Evolutionary conservation across 305 asterid genomes (phyloP).

Genomic region (Fraxinus velutina): DNA sequence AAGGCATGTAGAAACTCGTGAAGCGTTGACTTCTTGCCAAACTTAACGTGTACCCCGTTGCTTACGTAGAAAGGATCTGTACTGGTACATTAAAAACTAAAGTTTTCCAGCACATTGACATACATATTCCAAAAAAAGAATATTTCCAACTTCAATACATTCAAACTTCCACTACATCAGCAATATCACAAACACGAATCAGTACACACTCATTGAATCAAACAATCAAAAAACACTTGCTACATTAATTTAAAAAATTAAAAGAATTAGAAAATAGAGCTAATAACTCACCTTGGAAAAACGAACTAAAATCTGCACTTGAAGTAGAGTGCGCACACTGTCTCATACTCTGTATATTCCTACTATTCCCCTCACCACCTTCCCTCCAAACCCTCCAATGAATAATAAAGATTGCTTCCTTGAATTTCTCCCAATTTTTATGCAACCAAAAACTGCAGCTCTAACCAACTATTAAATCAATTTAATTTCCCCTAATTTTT

Average conservation of each 20-base stretch:
- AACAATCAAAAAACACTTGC: not conserved
- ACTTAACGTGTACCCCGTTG: not conserved
- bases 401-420: conserved; percentile 52
- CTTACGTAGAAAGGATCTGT: not conserved
- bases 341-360: conserved; percentile 33
- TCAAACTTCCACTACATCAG: not conserved
- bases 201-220: not conserved
- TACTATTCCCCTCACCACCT: conserved; percentile 38
- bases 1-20: not conserved
- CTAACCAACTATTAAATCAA: conserved; percentile 49
- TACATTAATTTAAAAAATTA: not conserved
- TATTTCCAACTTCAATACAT: not conserved
- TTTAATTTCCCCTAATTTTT: conserved; percentile 16
- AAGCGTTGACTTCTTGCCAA: not conserved
- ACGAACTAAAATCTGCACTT: conserved; percentile 28
- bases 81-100: not conserved
- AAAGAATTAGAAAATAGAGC: not conserved
- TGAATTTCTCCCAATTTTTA: conserved; percentile 54
- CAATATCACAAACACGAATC: not conserved
- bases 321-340: conserved; percentile 63
- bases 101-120: not conserved
- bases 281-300: conserved; percentile 21
- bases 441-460: conserved; percentile 28
- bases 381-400: conserved; percentile 62
- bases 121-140: not conserved